phyloP scores from a whole-genome alignment of 495 filamentous ascomycete species.

The Aspergillus sclerotiicarbonarius region DNA sequence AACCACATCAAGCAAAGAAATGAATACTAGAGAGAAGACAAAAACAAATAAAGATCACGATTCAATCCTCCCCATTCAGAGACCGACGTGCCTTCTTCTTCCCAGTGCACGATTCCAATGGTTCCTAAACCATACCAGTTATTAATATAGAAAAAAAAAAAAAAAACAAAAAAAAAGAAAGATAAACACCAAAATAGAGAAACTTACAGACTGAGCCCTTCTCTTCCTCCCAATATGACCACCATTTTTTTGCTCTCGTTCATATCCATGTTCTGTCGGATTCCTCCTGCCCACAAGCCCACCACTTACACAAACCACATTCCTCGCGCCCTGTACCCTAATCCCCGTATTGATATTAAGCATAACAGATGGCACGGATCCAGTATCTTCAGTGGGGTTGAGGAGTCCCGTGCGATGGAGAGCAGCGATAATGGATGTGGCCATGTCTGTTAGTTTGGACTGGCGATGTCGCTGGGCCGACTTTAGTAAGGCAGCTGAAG shows the following conservation, averaged over 20 bases:
- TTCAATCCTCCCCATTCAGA: not conserved
- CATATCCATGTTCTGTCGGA: not conserved
- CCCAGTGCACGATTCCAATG: not conserved
- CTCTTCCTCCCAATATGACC: not conserved
- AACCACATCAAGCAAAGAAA: not conserved
- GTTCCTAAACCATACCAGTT: not conserved
- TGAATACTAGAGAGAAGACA: not conserved
- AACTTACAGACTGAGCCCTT: too few species aligned
- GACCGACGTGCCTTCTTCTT: not conserved
- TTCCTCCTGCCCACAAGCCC: not conserved
- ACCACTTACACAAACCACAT: constrained; percentile 16
- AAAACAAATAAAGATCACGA: not conserved
- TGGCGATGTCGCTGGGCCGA: constrained; percentile 14
- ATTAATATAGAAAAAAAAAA: not conserved
- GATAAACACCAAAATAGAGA: too few species aligned
- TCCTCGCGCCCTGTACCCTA: constrained; percentile 25
- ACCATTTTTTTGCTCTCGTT: not conserved
- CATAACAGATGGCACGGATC: constrained; percentile 3
- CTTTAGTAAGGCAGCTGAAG: constrained; percentile 3
- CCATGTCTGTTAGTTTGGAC: constrained; percentile 18
- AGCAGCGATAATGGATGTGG: constrained; percentile 17
- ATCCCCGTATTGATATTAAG: constrained; percentile 28
- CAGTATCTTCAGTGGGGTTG: not conserved
- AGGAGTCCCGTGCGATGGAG: constrained; percentile 12
- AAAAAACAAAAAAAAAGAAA: too few species aligned